Evolutionary conservation across 768 basidiomycete genomes (phyloP).

Genomic region (Termitomyces sp.): DNA sequence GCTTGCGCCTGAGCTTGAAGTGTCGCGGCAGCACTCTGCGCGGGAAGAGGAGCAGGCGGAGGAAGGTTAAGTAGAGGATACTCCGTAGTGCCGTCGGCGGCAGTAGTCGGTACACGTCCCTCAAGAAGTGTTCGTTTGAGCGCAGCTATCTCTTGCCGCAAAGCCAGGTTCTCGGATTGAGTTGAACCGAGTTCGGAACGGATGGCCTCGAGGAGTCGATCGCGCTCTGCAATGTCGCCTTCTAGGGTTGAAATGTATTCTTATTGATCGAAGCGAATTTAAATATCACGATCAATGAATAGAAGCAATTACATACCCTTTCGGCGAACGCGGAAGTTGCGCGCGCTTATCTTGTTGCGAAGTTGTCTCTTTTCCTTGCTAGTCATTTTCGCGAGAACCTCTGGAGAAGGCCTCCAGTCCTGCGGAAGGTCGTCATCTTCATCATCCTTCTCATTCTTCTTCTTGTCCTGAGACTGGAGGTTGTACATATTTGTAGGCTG

Average conservation of each 20-base stretch:
- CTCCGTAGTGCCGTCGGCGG: slow-evolving; percentile 12
- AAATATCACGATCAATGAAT: slow-evolving; percentile 9
- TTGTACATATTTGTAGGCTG: slow-evolving; percentile 18
- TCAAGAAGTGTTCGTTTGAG: slow-evolving; percentile 76
- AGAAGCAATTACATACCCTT: slow-evolving; percentile 58
- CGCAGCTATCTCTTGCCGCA: slow-evolving; percentile 72
- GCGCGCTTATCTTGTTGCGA: slow-evolving; percentile 93
- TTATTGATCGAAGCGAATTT: slow-evolving; percentile 26
- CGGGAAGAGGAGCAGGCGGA: slow-evolving; percentile 47
- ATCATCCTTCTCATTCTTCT: slow-evolving; percentile 28
- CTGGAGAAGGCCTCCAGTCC: slow-evolving; percentile 85
- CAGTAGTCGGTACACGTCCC: slow-evolving; percentile 44
- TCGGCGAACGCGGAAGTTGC: slow-evolving; percentile 91
- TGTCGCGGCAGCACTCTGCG: slow-evolving; percentile 35
- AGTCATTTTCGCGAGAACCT: slow-evolving; percentile 93
- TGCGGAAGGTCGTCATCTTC: slow-evolving; percentile 59
- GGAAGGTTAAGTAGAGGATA: slow-evolving; percentile 39
- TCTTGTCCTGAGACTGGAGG: slow-evolving; percentile 1
- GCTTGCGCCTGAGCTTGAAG: slow-evolving; percentile 16
- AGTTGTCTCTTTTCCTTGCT: slow-evolving; percentile 96
- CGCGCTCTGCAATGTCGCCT: slow-evolving; percentile 88
- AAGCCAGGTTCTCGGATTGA: slow-evolving; percentile 77
- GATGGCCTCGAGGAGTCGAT: slow-evolving; percentile 85
- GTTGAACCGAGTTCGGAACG: slow-evolving; percentile 78
- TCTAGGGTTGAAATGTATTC: slow-evolving; percentile 96